These are phyloP conservation scores for Plasmodium cynomolgi DNA, from an alignment of 169 alveolate genomes.

Conservation along the genomic window DNA sequence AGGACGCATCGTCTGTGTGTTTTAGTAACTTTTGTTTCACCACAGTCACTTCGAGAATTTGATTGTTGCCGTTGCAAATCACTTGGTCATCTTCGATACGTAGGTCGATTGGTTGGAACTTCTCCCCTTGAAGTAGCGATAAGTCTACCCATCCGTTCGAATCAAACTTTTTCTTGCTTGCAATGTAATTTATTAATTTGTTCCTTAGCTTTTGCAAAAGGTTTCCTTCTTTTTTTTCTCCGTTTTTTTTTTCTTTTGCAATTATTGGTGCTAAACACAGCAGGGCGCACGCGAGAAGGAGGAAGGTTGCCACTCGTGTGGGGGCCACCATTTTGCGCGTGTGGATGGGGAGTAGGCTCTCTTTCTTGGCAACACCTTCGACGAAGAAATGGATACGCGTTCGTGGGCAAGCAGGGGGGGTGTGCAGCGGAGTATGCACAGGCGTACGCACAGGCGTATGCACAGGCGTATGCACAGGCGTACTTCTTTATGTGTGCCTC, in stretches of 20 bases:
- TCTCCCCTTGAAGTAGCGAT: not conserved
- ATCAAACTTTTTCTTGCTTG: conserved; percentile 43
- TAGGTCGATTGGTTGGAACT: not conserved
- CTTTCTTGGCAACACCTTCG: not conserved
- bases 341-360: not conserved
- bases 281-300: not conserved
- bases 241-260: not conserved
- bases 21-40: not conserved
- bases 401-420: not conserved
- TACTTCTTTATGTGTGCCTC: not conserved
- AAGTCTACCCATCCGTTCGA: conserved; percentile 37
- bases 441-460: not conserved
- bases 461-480: not conserved
- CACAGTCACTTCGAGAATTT: conserved; percentile 12
- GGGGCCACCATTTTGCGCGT: not conserved
- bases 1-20: conserved; percentile 15
- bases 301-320: not conserved
- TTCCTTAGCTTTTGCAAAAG: conserved; percentile 5
- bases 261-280: not conserved
- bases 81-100: not conserved
- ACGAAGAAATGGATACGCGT: not conserved
- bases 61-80: conserved; percentile 15
- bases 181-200: conserved; percentile 23
- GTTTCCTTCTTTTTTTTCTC: not conserved
- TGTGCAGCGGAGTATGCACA: not conserved